Percentiles rank a stretch among this genome's conserved stretches.
Evolutionary conservation across 495 filamentous ascomycete genomes (phyloP).

Genomic region (Tuber borchii): DNA sequence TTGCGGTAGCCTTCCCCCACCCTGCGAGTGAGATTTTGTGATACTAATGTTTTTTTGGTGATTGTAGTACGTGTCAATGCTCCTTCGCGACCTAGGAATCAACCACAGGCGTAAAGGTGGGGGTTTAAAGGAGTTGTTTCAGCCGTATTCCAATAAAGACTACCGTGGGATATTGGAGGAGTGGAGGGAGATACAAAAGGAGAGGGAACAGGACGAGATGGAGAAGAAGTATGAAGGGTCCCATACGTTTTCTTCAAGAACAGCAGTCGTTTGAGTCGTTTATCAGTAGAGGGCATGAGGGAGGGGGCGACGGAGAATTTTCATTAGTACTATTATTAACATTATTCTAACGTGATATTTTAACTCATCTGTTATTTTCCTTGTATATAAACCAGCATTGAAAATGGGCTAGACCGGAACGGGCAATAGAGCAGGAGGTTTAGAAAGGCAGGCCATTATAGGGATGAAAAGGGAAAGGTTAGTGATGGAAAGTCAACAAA

Average conservation of each 20-base stretch:
- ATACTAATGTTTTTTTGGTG: conserved; percentile 22
- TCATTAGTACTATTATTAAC: background rate
- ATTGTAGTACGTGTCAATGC: conserved; percentile 59
- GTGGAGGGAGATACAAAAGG: conserved; percentile 18
- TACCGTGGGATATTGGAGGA: conserved; percentile 37
- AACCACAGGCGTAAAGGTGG: conserved; percentile 30
- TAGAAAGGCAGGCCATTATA: background rate
- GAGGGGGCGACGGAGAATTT: background rate
- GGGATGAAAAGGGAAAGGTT: background rate
- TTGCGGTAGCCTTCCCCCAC: conserved; percentile 16
- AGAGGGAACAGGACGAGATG: conserved; percentile 14
- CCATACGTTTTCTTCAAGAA: background rate
- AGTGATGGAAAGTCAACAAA: background rate
- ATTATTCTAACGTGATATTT: background rate
- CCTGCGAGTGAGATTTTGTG: background rate
- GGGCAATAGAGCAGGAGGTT: background rate
- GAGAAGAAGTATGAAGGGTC: conserved; percentile 5
- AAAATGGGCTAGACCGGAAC: background rate
- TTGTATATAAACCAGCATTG: background rate
- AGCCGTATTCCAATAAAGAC: conserved; percentile 34
- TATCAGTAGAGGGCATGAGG: background rate
- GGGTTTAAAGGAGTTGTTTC: conserved; percentile 27
- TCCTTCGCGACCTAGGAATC: conserved; percentile 62
- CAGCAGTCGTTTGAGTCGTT: background rate
- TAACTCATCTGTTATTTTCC: background rate